Conservation (phyloP, 2,329 filamentous ascomycete genomes). For the Leptographium wingfieldii region DNA sequence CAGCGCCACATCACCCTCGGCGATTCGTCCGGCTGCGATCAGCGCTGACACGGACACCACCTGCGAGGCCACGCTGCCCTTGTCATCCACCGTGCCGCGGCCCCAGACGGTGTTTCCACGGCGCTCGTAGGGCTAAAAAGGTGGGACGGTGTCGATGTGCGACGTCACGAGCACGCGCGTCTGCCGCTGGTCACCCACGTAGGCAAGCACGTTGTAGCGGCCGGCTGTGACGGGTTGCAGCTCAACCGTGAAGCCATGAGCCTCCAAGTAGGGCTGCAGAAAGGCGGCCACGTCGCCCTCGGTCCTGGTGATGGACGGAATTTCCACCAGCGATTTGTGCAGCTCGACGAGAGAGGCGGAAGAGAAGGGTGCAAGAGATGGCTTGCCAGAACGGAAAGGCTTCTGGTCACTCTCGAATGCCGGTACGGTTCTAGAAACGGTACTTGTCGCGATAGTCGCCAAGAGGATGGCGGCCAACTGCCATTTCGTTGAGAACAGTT, state of each 20-base stretch:
- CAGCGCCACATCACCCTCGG: background rate
- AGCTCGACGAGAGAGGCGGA: background rate
- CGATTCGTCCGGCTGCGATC: background rate
- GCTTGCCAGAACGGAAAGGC: background rate
- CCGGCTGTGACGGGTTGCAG: background rate
- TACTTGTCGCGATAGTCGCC: background rate
- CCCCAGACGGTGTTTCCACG: background rate
- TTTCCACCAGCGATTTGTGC: background rate
- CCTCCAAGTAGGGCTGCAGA: background rate
- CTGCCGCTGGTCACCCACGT: background rate
- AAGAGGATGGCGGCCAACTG: background rate
- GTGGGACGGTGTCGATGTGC: conserved; percentile 3
- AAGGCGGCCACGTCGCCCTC: background rate
- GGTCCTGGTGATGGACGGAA: background rate
- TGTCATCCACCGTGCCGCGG: conserved; percentile 3
- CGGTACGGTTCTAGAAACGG: background rate
- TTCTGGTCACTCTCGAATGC: background rate
- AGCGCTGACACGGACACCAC: background rate
- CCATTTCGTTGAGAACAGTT: background rate
- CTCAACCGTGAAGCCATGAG: background rate
- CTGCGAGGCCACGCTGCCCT: background rate
- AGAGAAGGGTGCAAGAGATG: background rate
- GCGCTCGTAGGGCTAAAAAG: background rate
- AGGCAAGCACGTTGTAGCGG: background rate
- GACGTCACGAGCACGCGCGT: background rate